Evolutionary conservation across 2,329 filamentous ascomycete genomes (phyloP), one percentile per base, ranked within the genome.

Genomic region (Trichoderma atroviride): DNA sequence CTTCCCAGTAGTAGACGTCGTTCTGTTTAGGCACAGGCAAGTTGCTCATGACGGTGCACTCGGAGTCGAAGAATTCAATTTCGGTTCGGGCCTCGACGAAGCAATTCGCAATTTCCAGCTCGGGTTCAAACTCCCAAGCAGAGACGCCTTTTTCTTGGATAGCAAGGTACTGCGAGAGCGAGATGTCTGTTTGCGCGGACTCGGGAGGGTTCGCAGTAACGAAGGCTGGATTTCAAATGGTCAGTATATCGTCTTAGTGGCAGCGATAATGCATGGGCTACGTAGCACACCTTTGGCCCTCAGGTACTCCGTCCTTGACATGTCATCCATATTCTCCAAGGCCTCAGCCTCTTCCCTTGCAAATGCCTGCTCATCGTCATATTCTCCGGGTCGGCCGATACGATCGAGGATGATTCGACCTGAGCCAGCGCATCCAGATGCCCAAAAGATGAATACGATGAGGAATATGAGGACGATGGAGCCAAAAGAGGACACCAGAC

Each of bases 121-220:
- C 96, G n/a, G 96, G 96, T 80, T 98, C 96, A 76, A 99, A 99
- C 80, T 99, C 96, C 96, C 96, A 99, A 7, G 96, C 96, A 5
- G 96, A 97, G n/a, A 99, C 95, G 62, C 96, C 96, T 81, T 99
- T 99, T 83, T 99, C 96, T 83, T 99, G 96, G 74, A 99, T 99
- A 53, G 96, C 96, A 70, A 99, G 87, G 79, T 97, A 98, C 79
- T 99, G 96, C 43, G 96, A 98, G 72, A 99, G 83, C 27, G 96
- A 98, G 73, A 99, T 99, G 78, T 99, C 96, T 74, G 96, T 98
- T 76, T 96, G 94, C 70, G 95, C 84, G 9, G 96, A 98, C 80
- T 99, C 96, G 73, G 96, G 94, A 3, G 95, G 96, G 78, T 98
- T 97, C 68, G 91, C 93, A 79, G 96, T 91, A 71, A 97, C 89